Evolutionary conservation across 1,284 basidiomycete species (phyloP), one percentile per base, ranked within the genome.

Genomic region (Pholiota adiposa): DNA sequence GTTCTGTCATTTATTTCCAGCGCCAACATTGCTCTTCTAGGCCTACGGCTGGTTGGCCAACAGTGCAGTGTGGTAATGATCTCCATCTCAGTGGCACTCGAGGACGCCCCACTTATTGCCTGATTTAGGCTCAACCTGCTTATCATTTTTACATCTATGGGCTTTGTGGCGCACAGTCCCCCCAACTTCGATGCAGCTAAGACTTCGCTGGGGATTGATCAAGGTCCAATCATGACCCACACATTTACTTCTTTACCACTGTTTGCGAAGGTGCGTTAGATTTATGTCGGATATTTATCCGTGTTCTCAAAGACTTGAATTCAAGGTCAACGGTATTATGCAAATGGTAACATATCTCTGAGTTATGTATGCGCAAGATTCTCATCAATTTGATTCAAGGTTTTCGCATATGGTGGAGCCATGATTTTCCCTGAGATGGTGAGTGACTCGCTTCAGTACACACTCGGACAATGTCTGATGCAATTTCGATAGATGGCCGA

Each of bases 61-160:
- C 58, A 67, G 68, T 41, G 75, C 76, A 16, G 75, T 78, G 5
- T 74, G 77, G 70, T 77, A 67, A 54, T 31, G 31, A 18, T 43
- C 29, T 51, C 25, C 36, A 29, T 36, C 16, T 33, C 4, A 9
- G 11, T 21, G 4, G 4, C n/a, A n/a, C n/a, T n/a, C n/a, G n/a
- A n/a, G 18, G 29, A 9, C 1, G 16, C 9, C 11, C 48, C 34
- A 11, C 29, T 34, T 11, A 52, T 29, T 2, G 19, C 41, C 14
- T 41, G 19, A 27, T 18, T 16, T 55, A 76, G 86, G 75, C 71
- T 86, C 54, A 85, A 86, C 64, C 64, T 86, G 4, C 46, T 75
- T 27, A 79, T 84, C 29, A 78, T 87, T 49, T 77, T 87, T 67
- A 75, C 83, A 0, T 82, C 82, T 0, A 89, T 89, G 84, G 84